These are phyloP conservation scores for Collybiopsis luxurians DNA, from an alignment of 768 basidiomycete genomes.

Conservation along the genomic window DNA sequence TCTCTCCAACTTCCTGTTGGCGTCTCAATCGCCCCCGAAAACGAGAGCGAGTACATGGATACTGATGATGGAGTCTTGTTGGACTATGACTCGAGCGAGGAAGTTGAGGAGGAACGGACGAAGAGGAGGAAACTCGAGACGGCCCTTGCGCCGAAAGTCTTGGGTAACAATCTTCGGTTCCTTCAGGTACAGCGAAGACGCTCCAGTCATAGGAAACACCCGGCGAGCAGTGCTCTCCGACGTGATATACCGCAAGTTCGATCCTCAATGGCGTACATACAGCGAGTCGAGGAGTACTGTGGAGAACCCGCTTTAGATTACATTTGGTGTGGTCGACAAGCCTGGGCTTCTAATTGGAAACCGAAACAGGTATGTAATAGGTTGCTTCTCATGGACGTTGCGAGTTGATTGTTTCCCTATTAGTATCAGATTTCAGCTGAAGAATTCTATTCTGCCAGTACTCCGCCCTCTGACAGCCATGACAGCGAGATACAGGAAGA, in stretches of 20 bases:
- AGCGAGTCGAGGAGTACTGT: not conserved
- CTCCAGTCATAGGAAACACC: not conserved
- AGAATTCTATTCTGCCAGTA: too few species aligned
- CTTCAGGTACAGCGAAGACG: not conserved
- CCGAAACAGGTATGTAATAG: not conserved
- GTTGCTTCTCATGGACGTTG: too few species aligned
- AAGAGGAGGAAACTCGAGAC: not conserved
- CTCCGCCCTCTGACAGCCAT: too few species aligned
- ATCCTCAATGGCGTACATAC: not conserved
- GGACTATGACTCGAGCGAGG: not conserved
- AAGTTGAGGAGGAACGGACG: not conserved
- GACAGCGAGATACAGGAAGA: too few species aligned
- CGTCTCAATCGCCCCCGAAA: conserved; percentile 1
- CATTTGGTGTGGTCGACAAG: not conserved
- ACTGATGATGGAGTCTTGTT: not conserved
- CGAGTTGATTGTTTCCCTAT: too few species aligned
- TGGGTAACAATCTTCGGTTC: not conserved
- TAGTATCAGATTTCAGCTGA: too few species aligned
- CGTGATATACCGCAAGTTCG: not conserved
- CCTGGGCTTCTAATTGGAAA: not conserved
- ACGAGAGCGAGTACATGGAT: not conserved
- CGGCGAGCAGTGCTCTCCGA: not conserved
- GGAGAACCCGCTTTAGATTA: not conserved
- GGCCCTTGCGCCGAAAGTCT: not conserved
- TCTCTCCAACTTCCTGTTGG: not conserved